Conservation (phyloP, 495 filamentous ascomycete species). For the Penicillium manginii region DNA sequence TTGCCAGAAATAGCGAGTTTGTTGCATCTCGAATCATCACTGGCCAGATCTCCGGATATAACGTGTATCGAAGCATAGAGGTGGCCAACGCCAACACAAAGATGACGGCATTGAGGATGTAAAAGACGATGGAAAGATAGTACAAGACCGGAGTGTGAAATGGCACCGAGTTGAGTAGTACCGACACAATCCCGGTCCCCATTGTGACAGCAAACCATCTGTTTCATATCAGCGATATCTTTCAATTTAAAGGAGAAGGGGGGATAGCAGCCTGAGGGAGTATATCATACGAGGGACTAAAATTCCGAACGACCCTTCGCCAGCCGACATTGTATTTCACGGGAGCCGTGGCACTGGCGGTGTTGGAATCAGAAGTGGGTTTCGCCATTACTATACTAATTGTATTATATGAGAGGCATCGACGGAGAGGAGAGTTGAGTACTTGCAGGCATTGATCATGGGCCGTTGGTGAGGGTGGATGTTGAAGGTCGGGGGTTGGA, state of each 20-base stretch:
- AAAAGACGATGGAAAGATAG: conserved; percentile 47
- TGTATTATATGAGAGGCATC: not conserved
- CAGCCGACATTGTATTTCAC: conserved; percentile 41
- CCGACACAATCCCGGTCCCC: conserved; percentile 53
- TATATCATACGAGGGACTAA: conserved; percentile 47
- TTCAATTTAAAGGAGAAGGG: not conserved
- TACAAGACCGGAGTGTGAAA: conserved; percentile 41
- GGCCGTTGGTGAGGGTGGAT: not conserved
- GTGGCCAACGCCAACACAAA: conserved; percentile 43
- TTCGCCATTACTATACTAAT: conserved; percentile 1
- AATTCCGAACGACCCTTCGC: conserved; percentile 49
- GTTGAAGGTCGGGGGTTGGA: not conserved
- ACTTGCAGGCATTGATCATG: not conserved
- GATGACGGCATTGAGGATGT: conserved; percentile 46
- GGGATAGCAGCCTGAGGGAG: not conserved
- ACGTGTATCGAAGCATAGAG: conserved; percentile 46
- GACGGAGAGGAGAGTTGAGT: not conserved
- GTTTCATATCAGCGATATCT: not conserved
- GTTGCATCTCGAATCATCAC: conserved; percentile 51
- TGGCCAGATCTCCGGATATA: conserved; percentile 51
- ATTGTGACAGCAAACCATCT: conserved; percentile 54
- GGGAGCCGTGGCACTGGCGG: not conserved
- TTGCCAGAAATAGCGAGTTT: conserved; percentile 51
- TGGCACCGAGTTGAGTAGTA: conserved; percentile 47
- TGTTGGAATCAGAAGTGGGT: not conserved